Conservation (phyloP, 108 stramenopile species). For the Conticribra guillardii region DNA sequence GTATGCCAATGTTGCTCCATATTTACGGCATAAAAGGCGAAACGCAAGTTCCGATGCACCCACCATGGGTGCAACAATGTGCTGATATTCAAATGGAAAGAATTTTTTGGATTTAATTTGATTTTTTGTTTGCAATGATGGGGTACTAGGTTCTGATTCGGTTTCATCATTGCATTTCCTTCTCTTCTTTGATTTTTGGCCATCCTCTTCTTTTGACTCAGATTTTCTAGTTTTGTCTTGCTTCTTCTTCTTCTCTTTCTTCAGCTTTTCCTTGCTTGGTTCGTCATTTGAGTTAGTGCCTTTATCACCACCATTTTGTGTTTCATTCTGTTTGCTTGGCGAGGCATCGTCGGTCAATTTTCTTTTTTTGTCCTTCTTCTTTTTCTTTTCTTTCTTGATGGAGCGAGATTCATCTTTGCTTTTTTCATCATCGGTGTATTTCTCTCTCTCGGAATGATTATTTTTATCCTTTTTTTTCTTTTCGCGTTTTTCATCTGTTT, state of each 20-base stretch:
- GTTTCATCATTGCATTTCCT: not conserved
- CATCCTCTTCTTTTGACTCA: not conserved
- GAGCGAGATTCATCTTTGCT: not conserved
- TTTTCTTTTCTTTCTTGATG: slow-evolving; percentile 11
- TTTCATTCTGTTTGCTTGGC: not conserved
- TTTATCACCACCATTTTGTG: not conserved
- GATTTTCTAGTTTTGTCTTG: not conserved
- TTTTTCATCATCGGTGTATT: not conserved
- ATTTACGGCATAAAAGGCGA: slow-evolving; percentile 93
- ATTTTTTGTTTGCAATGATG: not conserved
- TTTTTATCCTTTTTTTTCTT: slow-evolving; percentile 1
- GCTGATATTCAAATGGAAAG: slow-evolving; percentile 57
- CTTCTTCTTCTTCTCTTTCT: slow-evolving; percentile 11
- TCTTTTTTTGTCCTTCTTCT: slow-evolving; percentile 1
- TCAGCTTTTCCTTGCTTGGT: not conserved
- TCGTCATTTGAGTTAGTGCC: not conserved
- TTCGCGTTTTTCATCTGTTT: too few species aligned
- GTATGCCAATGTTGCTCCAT: slow-evolving; percentile 92
- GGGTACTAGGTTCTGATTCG: not conserved
- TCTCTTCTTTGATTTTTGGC: not conserved
- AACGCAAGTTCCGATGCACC: slow-evolving; percentile 89
- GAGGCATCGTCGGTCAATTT: too few species aligned
- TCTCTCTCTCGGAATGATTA: not conserved
- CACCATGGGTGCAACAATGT: slow-evolving; percentile 97
- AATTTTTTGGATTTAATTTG: slow-evolving; percentile 6